A percentile compares a stretch with the other conserved stretches of the same genome.
Evolutionary conservation across 192 early-diverging fungal species (phyloP).

Genomic region (Pilobolus umbonatus): DNA sequence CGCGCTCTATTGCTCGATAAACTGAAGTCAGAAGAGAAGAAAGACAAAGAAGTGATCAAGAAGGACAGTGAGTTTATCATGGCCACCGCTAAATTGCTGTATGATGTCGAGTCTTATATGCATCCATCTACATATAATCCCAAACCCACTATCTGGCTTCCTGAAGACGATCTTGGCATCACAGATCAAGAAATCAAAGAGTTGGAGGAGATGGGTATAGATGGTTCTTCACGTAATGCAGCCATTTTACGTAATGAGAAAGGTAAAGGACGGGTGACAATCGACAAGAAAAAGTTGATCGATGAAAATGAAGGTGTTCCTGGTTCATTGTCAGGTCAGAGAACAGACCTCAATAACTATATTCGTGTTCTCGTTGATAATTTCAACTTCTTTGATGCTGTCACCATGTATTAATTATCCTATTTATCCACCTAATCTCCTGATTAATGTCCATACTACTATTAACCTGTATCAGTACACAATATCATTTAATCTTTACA

Average conservation of each 20-base stretch:
- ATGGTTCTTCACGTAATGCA: conserved; percentile 32
- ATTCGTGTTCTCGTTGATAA: conserved; percentile 21
- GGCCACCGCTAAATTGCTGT: conserved; percentile 3
- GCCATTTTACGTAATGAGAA: conserved; percentile 15
- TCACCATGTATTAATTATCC: conserved; percentile 5
- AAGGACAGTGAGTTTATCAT: background rate
- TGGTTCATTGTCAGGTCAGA: background rate
- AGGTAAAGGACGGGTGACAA: conserved; percentile 17
- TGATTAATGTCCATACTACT: no score
- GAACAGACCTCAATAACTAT: conserved; percentile 13
- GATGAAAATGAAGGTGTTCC: conserved; percentile 18
- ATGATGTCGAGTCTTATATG: conserved; percentile 37
- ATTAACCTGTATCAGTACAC: no score
- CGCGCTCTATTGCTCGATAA: background rate
- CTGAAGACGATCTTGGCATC: conserved; percentile 41
- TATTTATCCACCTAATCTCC: no score
- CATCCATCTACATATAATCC: conserved; percentile 34
- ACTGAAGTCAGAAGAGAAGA: background rate
- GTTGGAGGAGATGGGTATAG: conserved; percentile 26
- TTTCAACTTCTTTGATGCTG: conserved; percentile 16
- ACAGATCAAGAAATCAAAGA: conserved; percentile 30
- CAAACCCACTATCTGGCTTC: conserved; percentile 47
- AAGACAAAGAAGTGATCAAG: background rate
- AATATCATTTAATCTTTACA: no score
- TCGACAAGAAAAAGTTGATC: conserved; percentile 21